phyloP scores from a whole-genome alignment of 768 basidiomycete genomes.

The Lactarius hatsudake region DNA sequence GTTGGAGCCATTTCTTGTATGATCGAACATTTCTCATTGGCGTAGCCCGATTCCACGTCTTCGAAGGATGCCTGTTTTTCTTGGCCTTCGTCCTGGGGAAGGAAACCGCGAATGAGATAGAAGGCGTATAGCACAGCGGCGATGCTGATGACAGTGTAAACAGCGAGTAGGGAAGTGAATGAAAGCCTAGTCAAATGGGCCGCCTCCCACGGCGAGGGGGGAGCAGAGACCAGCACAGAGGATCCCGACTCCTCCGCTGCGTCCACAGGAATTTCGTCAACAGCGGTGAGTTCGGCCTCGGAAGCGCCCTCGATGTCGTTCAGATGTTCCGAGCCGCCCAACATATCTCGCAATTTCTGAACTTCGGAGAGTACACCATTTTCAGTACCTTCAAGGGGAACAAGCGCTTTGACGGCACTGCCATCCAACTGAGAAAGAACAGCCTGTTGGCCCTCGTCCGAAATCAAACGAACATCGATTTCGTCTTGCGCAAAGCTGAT shows the following conservation, averaged over 20 bases:
- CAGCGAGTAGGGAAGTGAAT: conserved; percentile 17
- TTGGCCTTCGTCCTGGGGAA: conserved; percentile 28
- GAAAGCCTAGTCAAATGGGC: conserved; percentile 14
- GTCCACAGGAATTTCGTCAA: conserved; percentile 6
- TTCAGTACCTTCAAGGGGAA: conserved; percentile 30
- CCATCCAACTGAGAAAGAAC: conserved; percentile 33
- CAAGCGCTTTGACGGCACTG: conserved; percentile 33
- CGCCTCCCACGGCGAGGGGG: neutral
- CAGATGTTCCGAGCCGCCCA: conserved; percentile 27
- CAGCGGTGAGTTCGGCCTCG: neutral
- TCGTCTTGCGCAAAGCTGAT: conserved; percentile 28
- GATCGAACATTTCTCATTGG: conserved; percentile 15
- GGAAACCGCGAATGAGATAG: conserved; percentile 20
- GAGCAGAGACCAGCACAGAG: conserved; percentile 3
- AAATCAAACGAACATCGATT: conserved; percentile 35
- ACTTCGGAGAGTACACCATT: conserved; percentile 31
- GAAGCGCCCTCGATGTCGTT: conserved; percentile 29
- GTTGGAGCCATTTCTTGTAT: conserved; percentile 4
- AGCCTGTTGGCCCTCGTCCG: conserved; percentile 34
- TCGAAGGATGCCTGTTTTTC: conserved; percentile 24
- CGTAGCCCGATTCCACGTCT: conserved; percentile 14
- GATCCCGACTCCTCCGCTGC: conserved; percentile 9
- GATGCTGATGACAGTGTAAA: conserved; percentile 29
- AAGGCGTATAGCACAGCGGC: conserved; percentile 29
- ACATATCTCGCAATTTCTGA: conserved; percentile 30